Evolutionary conservation across 352 stramenopile species (phyloP), one percentile per base, ranked within the genome.

Genomic region (Pythium guiyangense): DNA sequence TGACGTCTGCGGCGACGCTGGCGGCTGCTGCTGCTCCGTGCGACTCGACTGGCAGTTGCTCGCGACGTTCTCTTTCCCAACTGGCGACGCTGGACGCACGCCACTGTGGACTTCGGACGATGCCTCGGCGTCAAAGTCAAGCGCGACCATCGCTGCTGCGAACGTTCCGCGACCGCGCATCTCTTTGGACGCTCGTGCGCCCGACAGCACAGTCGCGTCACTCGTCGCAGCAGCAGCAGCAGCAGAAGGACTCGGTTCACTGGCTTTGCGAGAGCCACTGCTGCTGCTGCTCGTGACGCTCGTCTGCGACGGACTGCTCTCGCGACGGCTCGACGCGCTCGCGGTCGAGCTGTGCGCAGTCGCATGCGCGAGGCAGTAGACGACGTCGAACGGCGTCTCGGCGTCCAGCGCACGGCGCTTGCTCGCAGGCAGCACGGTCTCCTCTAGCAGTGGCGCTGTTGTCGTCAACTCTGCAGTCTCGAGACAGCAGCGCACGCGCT

Each of bases 311-410:
- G 44, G 22, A 34, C 34, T 48, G 44, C 39, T 57, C 29, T 14
- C 20, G 11, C n/a, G 31, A 3, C 25, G 6, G n/a, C 51, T 54
- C 26, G 26, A n/a, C 2, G 26, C 26, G 10, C 49, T 59, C 37
- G 39, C 34, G 0, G 25, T 18, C 2, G 52, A 44, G 17, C 5
- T 18, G 6, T 18, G 18, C 3, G 35, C 42, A 15, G 39, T 11
- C 0, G 31, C 22, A 27, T 64, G 58, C 6, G 45, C 53, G 44
- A 60, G 20, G 14, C 58, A 64, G 18, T 43, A 27, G 20, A 39
- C 58, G 5, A 48, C 31, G 0, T 27, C 20, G 22, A 64, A 59
- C 54, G 17, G 26, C 25, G 44, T 37, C 18, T 40, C 26, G 15
- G 6, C 34, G 25, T n/a, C n/a, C n/a, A n/a, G n/a, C n/a, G n/a